These are phyloP conservation scores for Nannochloris sp. DNA, from an alignment of 139 green algal genomes.

Conservation along the genomic window DNA sequence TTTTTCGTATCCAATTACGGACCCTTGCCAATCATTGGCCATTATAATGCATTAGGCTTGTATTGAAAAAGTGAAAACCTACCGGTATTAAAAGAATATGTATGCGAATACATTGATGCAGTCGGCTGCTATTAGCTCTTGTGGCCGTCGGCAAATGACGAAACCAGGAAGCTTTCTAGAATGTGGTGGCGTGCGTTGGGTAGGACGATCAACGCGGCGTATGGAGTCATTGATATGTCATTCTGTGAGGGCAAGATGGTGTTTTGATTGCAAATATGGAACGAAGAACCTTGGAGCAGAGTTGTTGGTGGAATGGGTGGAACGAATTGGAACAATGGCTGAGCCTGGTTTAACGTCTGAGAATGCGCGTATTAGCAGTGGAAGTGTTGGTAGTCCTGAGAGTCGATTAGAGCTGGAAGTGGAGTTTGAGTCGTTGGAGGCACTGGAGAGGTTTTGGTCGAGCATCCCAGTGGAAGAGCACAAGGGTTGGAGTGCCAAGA, in stretches of 20 bases:
- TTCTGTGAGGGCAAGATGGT: neutral
- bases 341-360: constrained; percentile 30
- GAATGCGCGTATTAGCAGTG: constrained; percentile 46
- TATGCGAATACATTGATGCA: too few species aligned
- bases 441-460: constrained; percentile 59
- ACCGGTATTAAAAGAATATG: too few species aligned
- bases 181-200: too few species aligned
- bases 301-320: constrained; percentile 67
- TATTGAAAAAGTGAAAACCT: too few species aligned
- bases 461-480: constrained; percentile 36
- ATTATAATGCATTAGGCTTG: too few species aligned
- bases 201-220: too few species aligned
- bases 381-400: constrained; percentile 48
- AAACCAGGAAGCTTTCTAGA: too few species aligned
- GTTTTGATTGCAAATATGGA: constrained; percentile 46
- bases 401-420: constrained; percentile 51
- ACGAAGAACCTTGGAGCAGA: constrained; percentile 49
- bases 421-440: constrained; percentile 39
- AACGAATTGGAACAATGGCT: constrained; percentile 38
- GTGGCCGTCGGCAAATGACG: too few species aligned
- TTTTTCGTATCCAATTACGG: too few species aligned
- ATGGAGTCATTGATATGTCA: too few species aligned
- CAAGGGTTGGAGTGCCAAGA: constrained; percentile 26
- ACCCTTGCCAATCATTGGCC: too few species aligned
- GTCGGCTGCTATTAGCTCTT: too few species aligned